Base-by-base conservation (phyloP, 495 filamentous ascomycete genomes). In the Jackrogersella multiformis region DNA sequence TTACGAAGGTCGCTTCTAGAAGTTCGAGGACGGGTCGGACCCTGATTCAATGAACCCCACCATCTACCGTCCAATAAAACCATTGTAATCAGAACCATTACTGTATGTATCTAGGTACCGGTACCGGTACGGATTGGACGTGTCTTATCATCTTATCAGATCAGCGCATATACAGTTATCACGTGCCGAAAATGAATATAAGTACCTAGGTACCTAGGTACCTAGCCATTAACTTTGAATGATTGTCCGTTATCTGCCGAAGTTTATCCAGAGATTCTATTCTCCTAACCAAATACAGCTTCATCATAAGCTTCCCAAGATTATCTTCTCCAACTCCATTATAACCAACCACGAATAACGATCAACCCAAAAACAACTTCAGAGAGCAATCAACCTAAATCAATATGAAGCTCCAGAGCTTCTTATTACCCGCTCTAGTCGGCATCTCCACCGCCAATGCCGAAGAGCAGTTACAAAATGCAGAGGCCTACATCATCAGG, bases 341-440 rank as follows among this genome's bases (percentile, higher is more conserved):
- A 20, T 41, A 55, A 38, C 48, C 4, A 55, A n/a, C n/a, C n/a
- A n/a, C n/a, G n/a, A n/a, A n/a, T n/a, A n/a, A n/a, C n/a, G n/a
- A n/a, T n/a, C 26, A 30, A 30, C 26, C 26, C 7, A 30, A 30
- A 7, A 54, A 52, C 34, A 66, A 45, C 55, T 58, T 59, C 45
- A 20, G 41, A 56, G 55, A 36, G 12, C 26, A 41, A 53, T n/a
- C n/a, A 34, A 57, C 15, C 39, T 58, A 54, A 46, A 55, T n/a
- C 61, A 64, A 44, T n/a, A 75, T 75, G 73, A 75, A 69, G 73
- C 70, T 73, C 5, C 56, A 71, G 13, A 71, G 76, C 74, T 76
- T 79, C 64, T 61, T 80, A 61, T 20, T 80, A 28, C 74, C 78
- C 52, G 70, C 73, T 16, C 56, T 78, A 4, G 70, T 72, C 56